phyloP scores from a whole-genome alignment of 169 alveolate species.

The Besnoitia besnoiti region DNA sequence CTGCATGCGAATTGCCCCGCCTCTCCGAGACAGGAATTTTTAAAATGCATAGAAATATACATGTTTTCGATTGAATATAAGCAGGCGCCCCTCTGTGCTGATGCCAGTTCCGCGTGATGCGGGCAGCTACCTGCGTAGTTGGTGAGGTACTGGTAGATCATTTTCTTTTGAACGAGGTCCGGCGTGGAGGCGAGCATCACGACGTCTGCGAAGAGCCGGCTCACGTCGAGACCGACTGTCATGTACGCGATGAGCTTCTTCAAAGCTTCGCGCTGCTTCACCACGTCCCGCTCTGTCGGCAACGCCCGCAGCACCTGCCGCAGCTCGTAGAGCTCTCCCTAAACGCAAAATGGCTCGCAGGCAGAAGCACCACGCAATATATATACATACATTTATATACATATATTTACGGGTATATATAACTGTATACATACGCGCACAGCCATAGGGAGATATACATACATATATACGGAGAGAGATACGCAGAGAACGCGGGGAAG shows the following conservation, averaged over 20 bases:
- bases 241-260: constrained; percentile 90
- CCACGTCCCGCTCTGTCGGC: constrained; percentile 84
- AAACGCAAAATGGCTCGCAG: neutral
- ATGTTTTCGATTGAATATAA: no score
- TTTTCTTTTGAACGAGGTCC: constrained; percentile 98
- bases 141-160: constrained; percentile 96
- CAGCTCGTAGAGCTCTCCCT: constrained; percentile 94
- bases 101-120: no score
- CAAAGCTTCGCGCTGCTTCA: constrained; percentile 88
- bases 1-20: no score
- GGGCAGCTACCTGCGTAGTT: constrained; percentile 93
- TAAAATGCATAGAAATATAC: no score
- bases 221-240: constrained; percentile 96
- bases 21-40: no score
- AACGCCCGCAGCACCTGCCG: constrained; percentile 80
- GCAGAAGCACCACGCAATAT: neutral
- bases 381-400: no score
- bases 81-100: no score
- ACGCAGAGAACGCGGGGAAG: no score
- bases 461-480: no score
- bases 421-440: no score
- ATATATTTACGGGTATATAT: no score
- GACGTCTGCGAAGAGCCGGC: constrained; percentile 96
- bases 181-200: constrained; percentile 95
- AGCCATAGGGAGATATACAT: no score